Percentiles rank a stretch among this genome's conserved stretches.
Evolutionary conservation across 176 grass and related monocot genomes (phyloP).

Genomic region (Zea mays): Zm-B73-REFERENCE-NAM-5.0 NC_050099.1:202483001-202483500

Average conservation of each 20-base stretch:
- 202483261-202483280: not conserved
- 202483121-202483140: too few relatives aligned
- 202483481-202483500: slow-evolving; percentile 13
- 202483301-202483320: not conserved
- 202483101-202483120: too few relatives aligned
- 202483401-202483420: not conserved
- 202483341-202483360: not conserved
- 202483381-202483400: not conserved
- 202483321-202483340: slow-evolving; percentile 21
- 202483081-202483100: too few relatives aligned
- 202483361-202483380: not conserved
- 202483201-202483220: too few relatives aligned
- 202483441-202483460: not conserved
- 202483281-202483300: not conserved
- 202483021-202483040: too few relatives aligned
- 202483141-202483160: too few relatives aligned
- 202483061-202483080: too few relatives aligned
- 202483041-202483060: too few relatives aligned
- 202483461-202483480: not conserved
- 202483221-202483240: not conserved
- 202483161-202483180: too few relatives aligned
- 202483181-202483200: too few relatives aligned
- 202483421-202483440: not conserved
- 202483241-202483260: slow-evolving; percentile 1
- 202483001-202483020: too few relatives aligned